A percentile compares a stretch with the other conserved stretches of the same genome.
phyloP scores from a whole-genome alignment of 2,329 filamentous ascomycete species.

The Zasmidium angulare region DNA sequence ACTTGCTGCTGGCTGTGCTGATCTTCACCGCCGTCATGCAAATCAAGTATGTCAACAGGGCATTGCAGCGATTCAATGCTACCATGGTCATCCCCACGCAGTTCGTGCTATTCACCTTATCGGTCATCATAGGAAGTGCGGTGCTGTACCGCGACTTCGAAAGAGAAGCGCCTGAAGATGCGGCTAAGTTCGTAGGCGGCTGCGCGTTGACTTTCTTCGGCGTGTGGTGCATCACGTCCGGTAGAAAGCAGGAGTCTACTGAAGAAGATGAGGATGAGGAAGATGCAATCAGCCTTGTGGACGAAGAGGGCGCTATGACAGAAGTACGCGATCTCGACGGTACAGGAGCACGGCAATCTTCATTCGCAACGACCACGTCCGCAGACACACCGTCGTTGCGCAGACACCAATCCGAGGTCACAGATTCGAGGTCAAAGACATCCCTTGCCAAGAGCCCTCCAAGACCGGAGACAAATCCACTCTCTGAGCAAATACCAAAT shows the following conservation, averaged over 20 bases:
- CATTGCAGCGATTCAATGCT: constrained; percentile 89
- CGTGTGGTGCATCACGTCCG: constrained; percentile 95
- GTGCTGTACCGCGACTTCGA: constrained; percentile 95
- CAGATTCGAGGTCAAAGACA: background rate
- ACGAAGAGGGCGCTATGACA: constrained; percentile 36
- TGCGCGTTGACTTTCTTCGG: constrained; percentile 92
- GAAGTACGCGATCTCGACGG: constrained; percentile 28
- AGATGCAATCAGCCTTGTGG: constrained; percentile 44
- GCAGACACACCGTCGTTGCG: constrained; percentile 11
- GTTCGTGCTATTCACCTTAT: constrained; percentile 94
- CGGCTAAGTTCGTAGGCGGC: constrained; percentile 82
- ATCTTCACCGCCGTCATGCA: constrained; percentile 89
- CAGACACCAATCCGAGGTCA: constrained; percentile 13
- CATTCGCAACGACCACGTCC: constrained; percentile 10
- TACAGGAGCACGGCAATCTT: constrained; percentile 13
- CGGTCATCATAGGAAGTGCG: constrained; percentile 90
- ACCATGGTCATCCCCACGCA: constrained; percentile 98
- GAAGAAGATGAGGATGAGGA: constrained; percentile 53
- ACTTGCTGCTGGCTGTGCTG: constrained; percentile 76
- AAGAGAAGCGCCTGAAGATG: constrained; percentile 69
- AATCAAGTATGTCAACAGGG: constrained; percentile 91
- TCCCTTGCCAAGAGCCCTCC: background rate
- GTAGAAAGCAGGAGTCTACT: constrained; percentile 61
- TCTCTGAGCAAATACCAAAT: constrained; percentile 13
- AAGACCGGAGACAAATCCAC: constrained; percentile 10